phyloP scores from a whole-genome alignment of 202 grass and related monocot genomes.

The Bolboschoenoplectus hybrid region DNA sequence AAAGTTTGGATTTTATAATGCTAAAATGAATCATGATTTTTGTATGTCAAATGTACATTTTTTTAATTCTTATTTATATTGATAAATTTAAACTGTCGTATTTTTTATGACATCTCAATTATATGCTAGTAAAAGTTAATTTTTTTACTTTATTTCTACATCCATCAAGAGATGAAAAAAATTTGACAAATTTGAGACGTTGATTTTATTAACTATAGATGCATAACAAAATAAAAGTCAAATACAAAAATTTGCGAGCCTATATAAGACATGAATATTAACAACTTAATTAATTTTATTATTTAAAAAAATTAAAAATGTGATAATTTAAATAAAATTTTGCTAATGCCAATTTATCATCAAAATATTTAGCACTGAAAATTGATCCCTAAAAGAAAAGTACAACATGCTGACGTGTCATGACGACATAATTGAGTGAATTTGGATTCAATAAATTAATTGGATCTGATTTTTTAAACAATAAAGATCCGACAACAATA shows the following conservation, averaged over 20 bases:
- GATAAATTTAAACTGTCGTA: not conserved
- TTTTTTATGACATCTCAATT: not conserved
- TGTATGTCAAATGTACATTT: not conserved
- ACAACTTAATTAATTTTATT: not conserved
- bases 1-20: not conserved
- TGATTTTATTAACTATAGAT: not conserved
- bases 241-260: not conserved
- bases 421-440: not conserved
- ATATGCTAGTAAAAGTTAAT: not conserved
- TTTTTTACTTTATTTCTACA: not conserved
- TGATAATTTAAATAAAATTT: not conserved
- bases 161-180: not conserved
- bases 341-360: not conserved
- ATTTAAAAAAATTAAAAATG: not conserved
- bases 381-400: not conserved
- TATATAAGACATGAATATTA: not conserved
- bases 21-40: not conserved
- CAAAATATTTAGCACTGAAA: not conserved
- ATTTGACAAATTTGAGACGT: not conserved
- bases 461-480: not conserved
- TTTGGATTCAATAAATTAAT: not conserved
- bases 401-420: not conserved
- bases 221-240: not conserved
- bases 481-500: constrained; percentile 19
- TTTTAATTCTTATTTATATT: not conserved